A percentile compares a stretch with the other conserved stretches of the same genome.
phyloP scores from a whole-genome alignment of 257 asterid species.

The Gentiana macrophylla region DNA sequence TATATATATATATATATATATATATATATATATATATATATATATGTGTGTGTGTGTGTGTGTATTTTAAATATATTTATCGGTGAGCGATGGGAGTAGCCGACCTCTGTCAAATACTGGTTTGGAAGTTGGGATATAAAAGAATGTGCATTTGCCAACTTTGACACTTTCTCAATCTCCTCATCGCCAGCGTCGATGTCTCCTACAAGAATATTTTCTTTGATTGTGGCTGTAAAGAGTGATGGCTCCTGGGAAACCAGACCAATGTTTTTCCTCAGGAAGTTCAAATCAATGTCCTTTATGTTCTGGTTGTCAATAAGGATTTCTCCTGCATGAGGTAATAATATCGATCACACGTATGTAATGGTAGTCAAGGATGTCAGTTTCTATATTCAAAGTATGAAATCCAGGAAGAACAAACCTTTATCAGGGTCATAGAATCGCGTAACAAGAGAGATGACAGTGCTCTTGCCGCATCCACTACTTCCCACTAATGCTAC shows the following conservation, averaged over 20 bases:
- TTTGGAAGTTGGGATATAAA: slow-evolving; percentile 65
- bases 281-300: slow-evolving; percentile 61
- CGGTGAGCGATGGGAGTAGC: slow-evolving; percentile 4
- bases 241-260: slow-evolving; percentile 86
- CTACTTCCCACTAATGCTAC: slow-evolving; percentile 70
- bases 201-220: slow-evolving; percentile 64
- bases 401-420: slow-evolving; percentile 11
- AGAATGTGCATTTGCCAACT: slow-evolving; percentile 75
- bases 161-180: slow-evolving; percentile 49
- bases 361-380: too few species aligned
- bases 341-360: background rate
- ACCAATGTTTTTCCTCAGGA: slow-evolving; percentile 63
- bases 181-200: slow-evolving; percentile 44
- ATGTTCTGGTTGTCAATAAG: slow-evolving; percentile 54
- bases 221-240: slow-evolving; percentile 63
- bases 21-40: too few species aligned
- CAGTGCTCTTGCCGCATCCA: slow-evolving; percentile 83
- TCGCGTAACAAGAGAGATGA: slow-evolving; percentile 57
- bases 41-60: too few species aligned
- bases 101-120: slow-evolving; percentile 63
- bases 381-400: background rate
- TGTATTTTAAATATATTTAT: too few species aligned
- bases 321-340: slow-evolving; percentile 39
- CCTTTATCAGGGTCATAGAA: slow-evolving; percentile 63
- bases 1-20: too few species aligned